These are phyloP conservation scores for Rhizophagus prolifer DNA, from an alignment of 192 early-diverging fungal species.

Conservation along the genomic window DNA sequence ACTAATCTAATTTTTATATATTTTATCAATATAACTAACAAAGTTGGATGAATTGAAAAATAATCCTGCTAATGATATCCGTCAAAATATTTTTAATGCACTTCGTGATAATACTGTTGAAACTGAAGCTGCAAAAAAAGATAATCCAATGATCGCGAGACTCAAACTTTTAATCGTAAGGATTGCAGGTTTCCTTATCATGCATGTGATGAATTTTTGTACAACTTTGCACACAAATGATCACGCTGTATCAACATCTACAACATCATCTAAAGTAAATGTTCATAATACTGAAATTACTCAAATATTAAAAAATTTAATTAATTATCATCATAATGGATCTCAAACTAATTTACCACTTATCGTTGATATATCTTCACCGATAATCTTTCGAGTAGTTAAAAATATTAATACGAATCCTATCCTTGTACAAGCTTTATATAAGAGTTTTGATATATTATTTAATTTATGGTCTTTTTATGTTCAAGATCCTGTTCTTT, in stretches of 20 bases:
- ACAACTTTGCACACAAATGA: conserved; percentile 47
- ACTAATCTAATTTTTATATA: too few relatives aligned
- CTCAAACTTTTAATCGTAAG: conserved; percentile 57
- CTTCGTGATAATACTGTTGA: conserved; percentile 52
- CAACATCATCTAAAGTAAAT: conserved; percentile 41
- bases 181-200: conserved; percentile 62
- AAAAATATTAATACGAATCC: conserved; percentile 15
- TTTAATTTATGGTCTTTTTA: conserved; percentile 51
- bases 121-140: conserved; percentile 36
- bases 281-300: conserved; percentile 42
- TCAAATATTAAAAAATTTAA: conserved; percentile 44
- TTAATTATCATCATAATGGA: conserved; percentile 45
- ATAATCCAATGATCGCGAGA: conserved; percentile 57
- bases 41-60: conserved; percentile 14
- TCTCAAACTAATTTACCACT: conserved; percentile 41
- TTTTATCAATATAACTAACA: conserved; percentile 2
- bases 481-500: conserved; percentile 57
- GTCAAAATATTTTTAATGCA: conserved; percentile 59
- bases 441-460: conserved; percentile 41
- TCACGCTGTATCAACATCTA: neutral
- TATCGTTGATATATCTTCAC: conserved; percentile 52
- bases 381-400: conserved; percentile 47
- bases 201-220: conserved; percentile 64
- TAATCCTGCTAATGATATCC: conserved; percentile 58
- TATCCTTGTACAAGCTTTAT: conserved; percentile 39